phyloP scores from a whole-genome alignment of 2,329 filamentous ascomycete species.

The Mycosphaerelloides madeirae region DNA sequence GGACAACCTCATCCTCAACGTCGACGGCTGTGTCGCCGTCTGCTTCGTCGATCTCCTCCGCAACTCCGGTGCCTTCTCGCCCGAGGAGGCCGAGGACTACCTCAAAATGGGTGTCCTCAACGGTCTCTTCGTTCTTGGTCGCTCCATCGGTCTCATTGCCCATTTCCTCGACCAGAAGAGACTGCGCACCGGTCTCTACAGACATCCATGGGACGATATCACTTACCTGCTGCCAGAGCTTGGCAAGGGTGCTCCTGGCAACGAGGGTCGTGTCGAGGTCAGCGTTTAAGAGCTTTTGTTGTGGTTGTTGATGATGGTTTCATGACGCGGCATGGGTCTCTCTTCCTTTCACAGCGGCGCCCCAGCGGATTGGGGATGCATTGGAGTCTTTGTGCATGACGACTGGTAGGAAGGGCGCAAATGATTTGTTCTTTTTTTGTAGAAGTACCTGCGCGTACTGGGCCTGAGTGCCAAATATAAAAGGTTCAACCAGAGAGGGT shows the following conservation, averaged over 20 bases:
- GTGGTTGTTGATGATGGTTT: no score
- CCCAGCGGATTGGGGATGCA: no score
- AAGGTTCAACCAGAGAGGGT: no score
- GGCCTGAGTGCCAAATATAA: no score
- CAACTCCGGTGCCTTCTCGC: conserved; percentile 94
- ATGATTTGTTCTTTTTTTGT: no score
- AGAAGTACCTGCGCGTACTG: no score
- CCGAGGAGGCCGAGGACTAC: conserved; percentile 98
- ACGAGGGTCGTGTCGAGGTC: conserved; percentile 86
- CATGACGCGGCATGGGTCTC: no score
- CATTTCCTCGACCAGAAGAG: conserved; percentile 99
- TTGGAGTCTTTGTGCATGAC: no score
- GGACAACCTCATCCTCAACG: conserved; percentile 99
- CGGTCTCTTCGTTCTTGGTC: conserved; percentile 96
- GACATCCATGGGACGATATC: conserved; percentile 96
- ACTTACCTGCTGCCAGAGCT: conserved; percentile 87
- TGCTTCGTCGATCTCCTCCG: conserved; percentile 97
- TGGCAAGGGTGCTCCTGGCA: conserved; percentile 63
- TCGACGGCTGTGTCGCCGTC: conserved; percentile 95
- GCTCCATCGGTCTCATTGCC: conserved; percentile 97
- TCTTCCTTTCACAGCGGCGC: no score
- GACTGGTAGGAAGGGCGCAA: no score
- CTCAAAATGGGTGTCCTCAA: conserved; percentile 98
- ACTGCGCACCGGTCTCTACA: conserved; percentile 95
- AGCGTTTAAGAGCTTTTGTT: conserved; percentile 38